Percentiles rank a stretch among this genome's conserved stretches.
Conservation (phyloP, 1,139 yeast species). For the Saccharomyces hybrid region DNA sequence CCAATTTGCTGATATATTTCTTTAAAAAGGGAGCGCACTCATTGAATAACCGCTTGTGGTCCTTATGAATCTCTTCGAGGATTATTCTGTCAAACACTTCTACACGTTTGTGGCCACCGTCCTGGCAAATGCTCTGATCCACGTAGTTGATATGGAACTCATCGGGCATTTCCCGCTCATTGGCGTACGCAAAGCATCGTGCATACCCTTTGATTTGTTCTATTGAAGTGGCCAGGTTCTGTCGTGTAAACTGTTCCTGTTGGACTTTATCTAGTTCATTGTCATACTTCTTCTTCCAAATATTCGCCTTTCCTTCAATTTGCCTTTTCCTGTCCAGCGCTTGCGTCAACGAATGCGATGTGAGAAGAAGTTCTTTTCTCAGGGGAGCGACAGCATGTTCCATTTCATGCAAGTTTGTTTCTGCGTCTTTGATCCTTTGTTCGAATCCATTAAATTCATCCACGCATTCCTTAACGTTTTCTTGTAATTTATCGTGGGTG, state of each 20-base stretch:
- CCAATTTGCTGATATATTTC: neutral
- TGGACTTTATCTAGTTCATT: neutral
- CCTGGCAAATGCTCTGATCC: neutral
- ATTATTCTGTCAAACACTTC: neutral
- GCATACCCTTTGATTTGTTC: constrained; percentile 1
- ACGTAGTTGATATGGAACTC: neutral
- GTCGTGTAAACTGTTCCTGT: constrained; percentile 1
- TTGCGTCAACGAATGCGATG: neutral
- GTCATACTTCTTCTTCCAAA: neutral
- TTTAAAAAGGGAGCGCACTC: neutral
- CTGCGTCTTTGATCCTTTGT: neutral
- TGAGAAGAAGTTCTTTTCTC: neutral
- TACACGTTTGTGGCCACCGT: neutral
- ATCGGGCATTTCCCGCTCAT: neutral
- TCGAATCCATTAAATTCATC: neutral
- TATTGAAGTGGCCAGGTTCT: constrained; percentile 1
- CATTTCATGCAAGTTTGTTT: neutral
- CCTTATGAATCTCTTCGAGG: neutral
- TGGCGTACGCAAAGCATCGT: constrained; percentile 3
- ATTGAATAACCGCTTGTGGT: neutral
- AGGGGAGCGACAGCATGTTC: neutral
- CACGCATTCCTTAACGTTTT: constrained; percentile 1
- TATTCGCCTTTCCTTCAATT: constrained; percentile 1
- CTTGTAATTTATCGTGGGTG: neutral
- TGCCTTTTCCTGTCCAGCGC: constrained; percentile 1